phyloP scores from a whole-genome alignment of 208 protist species.

The Trypanosoma lewisi region DNA sequence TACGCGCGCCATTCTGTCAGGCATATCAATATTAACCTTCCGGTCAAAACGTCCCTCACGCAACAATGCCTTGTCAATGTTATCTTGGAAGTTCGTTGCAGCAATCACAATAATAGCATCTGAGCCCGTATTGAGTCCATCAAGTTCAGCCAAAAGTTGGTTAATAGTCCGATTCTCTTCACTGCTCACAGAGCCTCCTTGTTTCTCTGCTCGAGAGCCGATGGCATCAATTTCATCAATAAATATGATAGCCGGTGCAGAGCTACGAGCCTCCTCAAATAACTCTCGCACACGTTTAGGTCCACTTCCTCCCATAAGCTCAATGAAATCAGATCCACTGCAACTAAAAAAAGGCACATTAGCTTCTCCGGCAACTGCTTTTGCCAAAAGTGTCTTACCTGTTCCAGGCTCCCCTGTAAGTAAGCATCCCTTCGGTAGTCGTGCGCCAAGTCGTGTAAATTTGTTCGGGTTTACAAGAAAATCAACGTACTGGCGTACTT shows the following conservation, averaged over 20 bases:
- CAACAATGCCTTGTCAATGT: slow-evolving; percentile 91
- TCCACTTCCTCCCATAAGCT: slow-evolving; percentile 96
- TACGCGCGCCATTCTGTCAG: slow-evolving; percentile 66
- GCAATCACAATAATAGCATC: slow-evolving; percentile 95
- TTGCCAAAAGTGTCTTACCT: slow-evolving; percentile 97
- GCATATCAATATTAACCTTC: slow-evolving; percentile 86
- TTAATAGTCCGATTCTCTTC: slow-evolving; percentile 96
- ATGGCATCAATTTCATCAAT: slow-evolving; percentile 99
- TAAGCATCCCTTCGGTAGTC: slow-evolving; percentile 95
- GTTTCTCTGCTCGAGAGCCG: slow-evolving; percentile 72
- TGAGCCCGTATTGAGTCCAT: slow-evolving; percentile 87
- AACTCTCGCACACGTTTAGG: slow-evolving; percentile 95
- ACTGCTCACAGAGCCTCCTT: slow-evolving; percentile 81
- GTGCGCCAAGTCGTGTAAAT: slow-evolving; percentile 94
- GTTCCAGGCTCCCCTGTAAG: slow-evolving; percentile 97
- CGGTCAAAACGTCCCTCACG: slow-evolving; percentile 90
- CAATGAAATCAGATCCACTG: slow-evolving; percentile 96
- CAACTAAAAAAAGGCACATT: slow-evolving; percentile 94
- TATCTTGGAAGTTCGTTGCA: slow-evolving; percentile 97
- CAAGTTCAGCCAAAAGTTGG: slow-evolving; percentile 95
- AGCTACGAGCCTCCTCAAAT: slow-evolving; percentile 92
- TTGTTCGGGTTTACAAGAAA: slow-evolving; percentile 96
- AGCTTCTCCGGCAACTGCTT: slow-evolving; percentile 95
- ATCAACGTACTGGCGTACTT: slow-evolving; percentile 97
- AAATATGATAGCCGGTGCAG: slow-evolving; percentile 96